Evolutionary conservation across 23 red algal species (phyloP).

Genomic region (Agarophyton chilense): DNA sequence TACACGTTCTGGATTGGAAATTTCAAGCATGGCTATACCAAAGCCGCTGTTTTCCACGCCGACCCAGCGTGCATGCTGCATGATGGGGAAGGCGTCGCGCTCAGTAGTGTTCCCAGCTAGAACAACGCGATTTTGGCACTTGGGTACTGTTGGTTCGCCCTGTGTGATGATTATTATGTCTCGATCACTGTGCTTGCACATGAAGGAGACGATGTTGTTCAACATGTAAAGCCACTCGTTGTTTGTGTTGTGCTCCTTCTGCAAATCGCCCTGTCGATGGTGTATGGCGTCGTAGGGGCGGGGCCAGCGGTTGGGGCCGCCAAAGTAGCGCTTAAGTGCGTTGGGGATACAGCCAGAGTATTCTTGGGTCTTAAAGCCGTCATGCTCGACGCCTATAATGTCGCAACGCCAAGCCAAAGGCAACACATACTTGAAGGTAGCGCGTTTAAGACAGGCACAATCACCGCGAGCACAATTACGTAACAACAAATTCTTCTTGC

Average conservation of each 20-base stretch:
- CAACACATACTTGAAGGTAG: not conserved
- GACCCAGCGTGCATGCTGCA: conserved; percentile 19
- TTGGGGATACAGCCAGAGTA: conserved; percentile 17
- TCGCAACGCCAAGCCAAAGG: not conserved
- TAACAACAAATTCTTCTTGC: not conserved
- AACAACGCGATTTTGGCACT: not conserved
- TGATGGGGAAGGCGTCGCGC: conserved; percentile 15
- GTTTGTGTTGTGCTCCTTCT: not conserved
- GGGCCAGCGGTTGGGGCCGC: not conserved
- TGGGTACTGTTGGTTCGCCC: conserved; percentile 8
- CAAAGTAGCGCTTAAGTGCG: not conserved
- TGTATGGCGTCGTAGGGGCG: conserved; percentile 13
- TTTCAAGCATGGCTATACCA: not conserved
- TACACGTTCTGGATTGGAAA: conserved; percentile 8
- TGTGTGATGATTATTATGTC: conserved; percentile 31
- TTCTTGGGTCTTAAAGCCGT: conserved; percentile 23
- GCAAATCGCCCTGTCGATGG: conserved; percentile 19
- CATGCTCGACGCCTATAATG: not conserved
- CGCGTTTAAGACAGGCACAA: not conserved
- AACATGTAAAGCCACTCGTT: not conserved
- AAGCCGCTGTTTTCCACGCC: conserved; percentile 1
- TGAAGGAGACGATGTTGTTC: not conserved
- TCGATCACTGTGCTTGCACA: not conserved
- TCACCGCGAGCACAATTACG: not conserved
- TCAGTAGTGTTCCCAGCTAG: conserved; percentile 2